phyloP scores from a whole-genome alignment of 75 land plant species.

The Sequoiadendron giganteum region DNA sequence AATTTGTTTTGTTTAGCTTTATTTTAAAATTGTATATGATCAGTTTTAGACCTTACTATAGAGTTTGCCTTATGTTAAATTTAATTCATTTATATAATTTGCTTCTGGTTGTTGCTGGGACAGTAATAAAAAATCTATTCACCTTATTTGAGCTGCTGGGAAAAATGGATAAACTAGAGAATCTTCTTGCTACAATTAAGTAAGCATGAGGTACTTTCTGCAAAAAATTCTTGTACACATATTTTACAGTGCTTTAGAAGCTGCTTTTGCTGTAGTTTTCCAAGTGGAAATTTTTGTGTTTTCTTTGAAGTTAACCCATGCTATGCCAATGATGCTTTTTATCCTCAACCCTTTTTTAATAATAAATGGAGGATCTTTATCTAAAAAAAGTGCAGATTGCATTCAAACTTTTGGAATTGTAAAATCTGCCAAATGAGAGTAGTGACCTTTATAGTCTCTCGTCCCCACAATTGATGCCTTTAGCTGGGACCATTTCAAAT shows the following conservation, averaged over 20 bases:
- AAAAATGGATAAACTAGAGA: not conserved
- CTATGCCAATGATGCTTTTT: not conserved
- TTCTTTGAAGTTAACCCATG: not conserved
- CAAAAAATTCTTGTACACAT: not conserved
- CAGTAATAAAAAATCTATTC: not conserved
- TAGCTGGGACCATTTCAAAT: not conserved
- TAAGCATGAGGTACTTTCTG: not conserved
- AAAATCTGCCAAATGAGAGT: not conserved
- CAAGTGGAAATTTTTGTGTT: not conserved
- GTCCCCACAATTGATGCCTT: not conserved
- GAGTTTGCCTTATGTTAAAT: too few species aligned
- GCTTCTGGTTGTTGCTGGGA: not conserved
- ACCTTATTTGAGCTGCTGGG: not conserved
- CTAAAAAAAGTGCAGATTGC: not conserved
- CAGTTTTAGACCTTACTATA: too few species aligned
- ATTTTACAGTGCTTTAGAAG: not conserved
- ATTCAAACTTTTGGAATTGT: not conserved
- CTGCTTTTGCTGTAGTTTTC: not conserved
- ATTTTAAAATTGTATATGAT: not conserved
- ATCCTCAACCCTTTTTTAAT: not conserved
- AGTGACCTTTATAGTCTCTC: not conserved
- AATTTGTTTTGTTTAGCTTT: too few species aligned
- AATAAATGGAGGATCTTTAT: not conserved
- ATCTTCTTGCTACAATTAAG: not conserved
- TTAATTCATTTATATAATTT: too few species aligned